A percentile compares a stretch with the other conserved stretches of the same genome.
Evolutionary conservation across 2,329 filamentous ascomycete species (phyloP).

Genomic region (Penicillium sp.): DNA sequence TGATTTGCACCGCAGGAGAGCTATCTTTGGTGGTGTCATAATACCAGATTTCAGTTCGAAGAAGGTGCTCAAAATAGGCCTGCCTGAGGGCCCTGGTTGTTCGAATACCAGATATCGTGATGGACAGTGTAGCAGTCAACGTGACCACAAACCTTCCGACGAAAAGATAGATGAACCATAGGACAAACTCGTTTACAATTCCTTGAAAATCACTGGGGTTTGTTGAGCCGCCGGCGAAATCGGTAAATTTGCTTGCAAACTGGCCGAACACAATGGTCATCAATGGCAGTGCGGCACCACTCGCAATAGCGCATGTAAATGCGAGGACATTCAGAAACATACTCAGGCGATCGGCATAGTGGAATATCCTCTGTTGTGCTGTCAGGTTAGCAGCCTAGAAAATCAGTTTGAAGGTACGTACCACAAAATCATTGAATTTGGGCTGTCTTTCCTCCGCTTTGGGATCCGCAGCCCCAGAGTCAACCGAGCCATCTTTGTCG

Average conservation of each 20-base stretch:
- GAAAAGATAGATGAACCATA: slow-evolving; percentile 44
- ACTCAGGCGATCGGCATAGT: slow-evolving; percentile 9
- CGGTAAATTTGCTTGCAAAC: slow-evolving; percentile 33
- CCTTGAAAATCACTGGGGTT: slow-evolving; percentile 19
- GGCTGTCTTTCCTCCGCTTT: neutral
- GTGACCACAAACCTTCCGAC: slow-evolving; percentile 39
- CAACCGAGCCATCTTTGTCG: neutral
- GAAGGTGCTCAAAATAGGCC: slow-evolving; percentile 31
- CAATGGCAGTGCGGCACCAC: slow-evolving; percentile 36
- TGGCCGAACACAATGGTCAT: slow-evolving; percentile 47
- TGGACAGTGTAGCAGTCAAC: slow-evolving; percentile 36
- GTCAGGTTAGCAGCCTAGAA: neutral
- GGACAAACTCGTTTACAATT: slow-evolving; percentile 29
- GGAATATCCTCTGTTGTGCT: slow-evolving; percentile 12
- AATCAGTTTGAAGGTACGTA: neutral
- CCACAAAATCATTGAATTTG: slow-evolving; percentile 8
- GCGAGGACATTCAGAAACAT: slow-evolving; percentile 5
- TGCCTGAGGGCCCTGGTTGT: slow-evolving; percentile 33
- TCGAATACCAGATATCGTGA: slow-evolving; percentile 22
- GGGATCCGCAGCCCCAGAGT: neutral
- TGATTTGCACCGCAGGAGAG: slow-evolving; percentile 36
- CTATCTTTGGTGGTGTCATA: slow-evolving; percentile 35
- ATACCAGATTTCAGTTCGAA: slow-evolving; percentile 36
- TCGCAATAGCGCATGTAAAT: slow-evolving; percentile 26
- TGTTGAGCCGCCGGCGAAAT: slow-evolving; percentile 22